A percentile compares a stretch with the other conserved stretches of the same genome.
These are phyloP conservation scores for Ceratopteris richardii DNA, from an alignment of 75 land plant genomes.

Conservation along the genomic window DNA sequence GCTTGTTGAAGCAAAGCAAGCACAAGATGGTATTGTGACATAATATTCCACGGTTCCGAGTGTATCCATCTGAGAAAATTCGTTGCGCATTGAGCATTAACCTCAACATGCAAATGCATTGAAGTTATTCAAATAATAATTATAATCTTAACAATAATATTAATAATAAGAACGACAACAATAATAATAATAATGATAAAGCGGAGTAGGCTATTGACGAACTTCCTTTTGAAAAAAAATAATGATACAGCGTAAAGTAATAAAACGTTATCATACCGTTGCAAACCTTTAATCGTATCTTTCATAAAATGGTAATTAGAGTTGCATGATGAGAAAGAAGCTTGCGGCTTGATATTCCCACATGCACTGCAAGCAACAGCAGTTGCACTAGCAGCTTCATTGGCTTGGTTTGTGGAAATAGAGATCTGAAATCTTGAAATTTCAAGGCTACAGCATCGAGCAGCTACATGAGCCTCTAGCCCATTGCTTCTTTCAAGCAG, in stretches of 20 bases:
- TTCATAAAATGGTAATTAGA: neutral
- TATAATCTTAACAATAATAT: no score
- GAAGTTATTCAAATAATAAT: no score
- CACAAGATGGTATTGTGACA: neutral
- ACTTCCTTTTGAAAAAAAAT: no score
- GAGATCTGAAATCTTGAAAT: no score
- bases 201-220: no score
- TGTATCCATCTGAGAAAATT: neutral
- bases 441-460: neutral
- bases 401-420: neutral
- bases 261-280: neutral
- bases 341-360: neutral
- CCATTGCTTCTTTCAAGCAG: neutral
- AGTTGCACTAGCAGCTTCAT: neutral
- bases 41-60: slow-evolving; percentile 2
- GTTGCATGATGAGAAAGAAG: slow-evolving; percentile 1
- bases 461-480: neutral
- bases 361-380: slow-evolving; percentile 1
- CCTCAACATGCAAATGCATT: no score
- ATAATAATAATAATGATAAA: no score
- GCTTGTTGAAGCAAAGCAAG: slow-evolving; percentile 1
- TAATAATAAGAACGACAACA: no score
- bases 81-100: neutral
- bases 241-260: neutral
- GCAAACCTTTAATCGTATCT: neutral